Evolutionary conservation across 768 basidiomycete genomes (phyloP).

Genomic region (Coprinellus micaceus): DNA sequence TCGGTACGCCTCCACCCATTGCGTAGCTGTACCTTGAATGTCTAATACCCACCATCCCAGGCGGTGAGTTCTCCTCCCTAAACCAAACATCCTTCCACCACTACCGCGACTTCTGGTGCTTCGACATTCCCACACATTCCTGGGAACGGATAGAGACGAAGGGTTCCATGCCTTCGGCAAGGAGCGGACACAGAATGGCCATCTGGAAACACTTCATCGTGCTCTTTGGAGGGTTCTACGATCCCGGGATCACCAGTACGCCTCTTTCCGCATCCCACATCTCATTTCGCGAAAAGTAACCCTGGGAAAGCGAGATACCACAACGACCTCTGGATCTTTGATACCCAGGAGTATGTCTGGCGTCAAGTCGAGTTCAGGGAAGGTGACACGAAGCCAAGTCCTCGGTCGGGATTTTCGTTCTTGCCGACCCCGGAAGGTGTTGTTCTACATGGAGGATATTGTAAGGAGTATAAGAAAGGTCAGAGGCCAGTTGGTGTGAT

Average conservation of each 20-base stretch:
- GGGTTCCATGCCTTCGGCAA: constrained; percentile 62
- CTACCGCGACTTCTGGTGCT: constrained; percentile 87
- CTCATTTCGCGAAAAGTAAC: not conserved
- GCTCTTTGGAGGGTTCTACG: constrained; percentile 88
- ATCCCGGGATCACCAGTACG: constrained; percentile 78
- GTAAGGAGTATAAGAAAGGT: constrained; percentile 84
- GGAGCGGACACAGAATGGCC: constrained; percentile 86
- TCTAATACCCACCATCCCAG: constrained; percentile 27
- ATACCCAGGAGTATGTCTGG: constrained; percentile 86
- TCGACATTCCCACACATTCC: constrained; percentile 70
- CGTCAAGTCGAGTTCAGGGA: constrained; percentile 69
- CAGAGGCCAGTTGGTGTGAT: constrained; percentile 84
- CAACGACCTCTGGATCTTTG: constrained; percentile 83
- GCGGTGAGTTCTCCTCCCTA: constrained; percentile 83
- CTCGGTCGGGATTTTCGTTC: constrained; percentile 83
- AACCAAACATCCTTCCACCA: constrained; percentile 85
- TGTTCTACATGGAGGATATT: constrained; percentile 83
- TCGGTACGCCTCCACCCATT: constrained; percentile 43
- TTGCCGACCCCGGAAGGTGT: constrained; percentile 75
- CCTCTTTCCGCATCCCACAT: not conserved
- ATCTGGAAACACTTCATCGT: constrained; percentile 86
- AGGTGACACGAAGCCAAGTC: constrained; percentile 72
- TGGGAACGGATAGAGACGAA: constrained; percentile 93
- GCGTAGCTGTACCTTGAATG: not conserved
- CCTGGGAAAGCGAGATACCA: constrained; percentile 63